Evolutionary conservation across 23 red algal species (phyloP), one percentile per base, ranked within the genome.

Genomic region (Chondrus crispus): DNA sequence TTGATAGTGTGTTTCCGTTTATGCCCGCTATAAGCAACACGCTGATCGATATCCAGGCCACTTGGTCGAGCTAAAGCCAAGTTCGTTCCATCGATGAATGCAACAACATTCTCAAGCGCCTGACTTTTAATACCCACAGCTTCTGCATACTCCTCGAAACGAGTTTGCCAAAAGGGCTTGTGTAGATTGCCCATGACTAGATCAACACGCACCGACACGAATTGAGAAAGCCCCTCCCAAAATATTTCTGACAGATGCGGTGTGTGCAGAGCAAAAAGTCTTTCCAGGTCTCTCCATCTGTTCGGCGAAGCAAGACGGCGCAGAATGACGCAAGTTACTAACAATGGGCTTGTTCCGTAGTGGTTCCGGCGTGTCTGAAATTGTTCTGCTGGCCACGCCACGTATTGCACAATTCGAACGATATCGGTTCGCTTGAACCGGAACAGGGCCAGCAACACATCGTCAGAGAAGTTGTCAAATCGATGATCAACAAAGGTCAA

Each of bases 11-110:
- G 54, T 10, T 44, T 47, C 10, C 84, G 62, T 63, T 88, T 88
- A 32, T 88, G 84, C n/a, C 84, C 1, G 26, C 22, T 71, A 30
- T 88, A 76, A 40, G 42, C 42, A 36, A 68, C 60, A 16, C 62
- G 62, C 68, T 88, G 84, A 12, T 46, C 37, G 36, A 2, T 76
- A 14, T 53, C 33, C 8, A 11, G 24, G 3, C 62, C 62, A 5
- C 42, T 40, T 16, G 2, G 62, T 29, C 62, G 13, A 40, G 60
- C 6, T 37, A 71, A 14, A 10, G 14, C 43, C 12, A 71, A 19
- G 11, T 2, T 18, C 0, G 51, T 88, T 16, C 84, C 11, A 71
- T 88, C 84, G 37, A 74, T 71, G 53, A 88, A 74, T 18, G 62
- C 2, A 11, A 75, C 84, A 1, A 42, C 3, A 10, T 46, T 70